phyloP scores from a whole-genome alignment of 1,284 basidiomycete genomes.

The Bondarzewia mesenterica region DNA sequence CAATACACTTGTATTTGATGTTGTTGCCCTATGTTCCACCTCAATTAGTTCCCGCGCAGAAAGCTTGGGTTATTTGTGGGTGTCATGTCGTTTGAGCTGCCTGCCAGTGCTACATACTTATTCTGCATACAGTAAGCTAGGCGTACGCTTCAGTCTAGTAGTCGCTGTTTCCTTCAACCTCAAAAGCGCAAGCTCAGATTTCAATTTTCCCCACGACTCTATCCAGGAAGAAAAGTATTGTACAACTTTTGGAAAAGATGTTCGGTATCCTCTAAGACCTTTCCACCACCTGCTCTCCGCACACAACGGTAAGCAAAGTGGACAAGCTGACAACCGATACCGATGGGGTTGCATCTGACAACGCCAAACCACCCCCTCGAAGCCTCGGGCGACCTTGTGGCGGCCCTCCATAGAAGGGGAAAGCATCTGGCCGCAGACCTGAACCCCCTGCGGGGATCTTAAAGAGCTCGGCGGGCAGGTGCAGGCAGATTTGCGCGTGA shows the following conservation, averaged over 20 bases:
- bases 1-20: no score
- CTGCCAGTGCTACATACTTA: no score
- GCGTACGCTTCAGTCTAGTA: no score
- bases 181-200: no score
- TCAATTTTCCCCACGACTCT: no score
- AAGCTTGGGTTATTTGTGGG: no score
- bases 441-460: constrained; percentile 17
- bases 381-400: constrained; percentile 25
- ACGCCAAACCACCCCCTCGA: constrained; percentile 41
- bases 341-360: constrained; percentile 22
- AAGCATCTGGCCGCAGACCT: constrained; percentile 26
- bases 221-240: background rate
- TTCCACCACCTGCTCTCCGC: constrained; percentile 5
- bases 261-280: constrained; percentile 14
- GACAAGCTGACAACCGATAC: constrained; percentile 10
- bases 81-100: no score
- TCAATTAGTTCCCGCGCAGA: no score
- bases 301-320: constrained; percentile 3
- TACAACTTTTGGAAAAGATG: background rate
- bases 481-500: constrained; percentile 18
- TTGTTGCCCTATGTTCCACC: no score
- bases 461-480: constrained; percentile 24
- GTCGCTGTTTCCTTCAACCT: no score
- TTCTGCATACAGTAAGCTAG: no score
- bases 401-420: constrained; percentile 33